These are phyloP conservation scores for Rauvolfia tetraphylla DNA, from an alignment of 257 asterid genomes.

Conservation along the genomic window DNA sequence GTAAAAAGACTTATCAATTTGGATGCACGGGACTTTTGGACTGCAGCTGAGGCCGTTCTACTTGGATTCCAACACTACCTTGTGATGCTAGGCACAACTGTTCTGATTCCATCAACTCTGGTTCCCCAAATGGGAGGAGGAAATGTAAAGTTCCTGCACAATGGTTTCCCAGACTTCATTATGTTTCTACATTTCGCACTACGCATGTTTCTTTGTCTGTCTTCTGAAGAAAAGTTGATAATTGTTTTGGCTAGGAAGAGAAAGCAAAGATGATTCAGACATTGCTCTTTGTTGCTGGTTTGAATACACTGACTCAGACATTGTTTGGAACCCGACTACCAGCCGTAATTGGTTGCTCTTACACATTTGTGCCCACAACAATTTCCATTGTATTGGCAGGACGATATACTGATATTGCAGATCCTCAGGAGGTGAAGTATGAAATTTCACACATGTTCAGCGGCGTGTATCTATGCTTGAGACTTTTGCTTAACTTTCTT, in stretches of 20 bases:
- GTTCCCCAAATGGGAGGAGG: slow-evolving; percentile 97
- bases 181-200: background rate
- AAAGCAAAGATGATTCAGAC: slow-evolving; percentile 87
- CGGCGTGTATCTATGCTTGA: background rate
- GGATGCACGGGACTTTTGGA: slow-evolving; percentile 10
- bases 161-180: background rate
- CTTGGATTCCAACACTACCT: slow-evolving; percentile 96
- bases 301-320: slow-evolving; percentile 74
- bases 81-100: slow-evolving; percentile 98
- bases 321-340: slow-evolving; percentile 82
- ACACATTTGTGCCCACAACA: slow-evolving; percentile 80
- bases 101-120: slow-evolving; percentile 70
- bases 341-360: slow-evolving; percentile 82
- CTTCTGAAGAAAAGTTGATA: slow-evolving; percentile 5
- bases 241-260: slow-evolving; percentile 49
- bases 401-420: slow-evolving; percentile 48
- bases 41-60: slow-evolving; percentile 92
- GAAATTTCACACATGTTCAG: background rate
- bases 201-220: background rate
- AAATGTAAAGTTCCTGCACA: slow-evolving; percentile 38
- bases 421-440: slow-evolving; percentile 58
- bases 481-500: slow-evolving; percentile 1
- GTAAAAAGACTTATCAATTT: background rate
- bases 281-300: slow-evolving; percentile 86
- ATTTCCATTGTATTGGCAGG: slow-evolving; percentile 77